A percentile compares a stretch with the other conserved stretches of the same genome.
phyloP scores from a whole-genome alignment of 306 rosid species.

The Vigna nakashimae region DNA sequence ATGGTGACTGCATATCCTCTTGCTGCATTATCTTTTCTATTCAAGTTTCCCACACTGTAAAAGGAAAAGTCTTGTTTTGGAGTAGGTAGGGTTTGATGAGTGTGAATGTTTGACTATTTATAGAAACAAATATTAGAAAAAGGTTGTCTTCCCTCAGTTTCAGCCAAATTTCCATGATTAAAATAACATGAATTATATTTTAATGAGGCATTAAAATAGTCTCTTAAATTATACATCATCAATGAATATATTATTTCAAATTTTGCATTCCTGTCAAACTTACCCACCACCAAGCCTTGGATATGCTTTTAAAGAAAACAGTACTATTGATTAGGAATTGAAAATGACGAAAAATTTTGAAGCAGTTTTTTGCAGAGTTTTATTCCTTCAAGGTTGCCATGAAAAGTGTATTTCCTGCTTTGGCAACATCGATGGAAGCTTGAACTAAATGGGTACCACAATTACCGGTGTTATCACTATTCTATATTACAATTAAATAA shows the following conservation, averaged over 20 bases:
- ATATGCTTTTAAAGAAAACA: background rate
- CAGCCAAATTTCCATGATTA: background rate
- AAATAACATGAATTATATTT: constrained; percentile 5
- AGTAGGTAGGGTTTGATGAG: background rate
- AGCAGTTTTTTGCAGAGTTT: constrained; percentile 22
- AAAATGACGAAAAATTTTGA: constrained; percentile 48
- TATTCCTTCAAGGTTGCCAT: constrained; percentile 42
- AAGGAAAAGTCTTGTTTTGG: constrained; percentile 2
- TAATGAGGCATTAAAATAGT: background rate
- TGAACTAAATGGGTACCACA: background rate
- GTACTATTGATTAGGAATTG: constrained; percentile 14
- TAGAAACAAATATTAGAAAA: background rate
- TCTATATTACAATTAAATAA: constrained; percentile 23
- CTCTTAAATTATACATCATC: too few species aligned
- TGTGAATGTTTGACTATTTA: constrained; percentile 32
- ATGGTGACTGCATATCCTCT: constrained; percentile 46
- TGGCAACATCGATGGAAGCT: constrained; percentile 48
- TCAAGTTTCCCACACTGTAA: constrained; percentile 17
- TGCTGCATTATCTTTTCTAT: constrained; percentile 48
- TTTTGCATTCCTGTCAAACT: background rate
- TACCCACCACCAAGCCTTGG: background rate
- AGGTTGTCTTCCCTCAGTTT: background rate
- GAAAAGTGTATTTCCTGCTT: constrained; percentile 25
- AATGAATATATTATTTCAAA: too few species aligned
- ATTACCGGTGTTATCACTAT: constrained; percentile 19